Evolutionary conservation across 495 filamentous ascomycete species (phyloP).

Genomic region (Xylaria bambusicola): DNA sequence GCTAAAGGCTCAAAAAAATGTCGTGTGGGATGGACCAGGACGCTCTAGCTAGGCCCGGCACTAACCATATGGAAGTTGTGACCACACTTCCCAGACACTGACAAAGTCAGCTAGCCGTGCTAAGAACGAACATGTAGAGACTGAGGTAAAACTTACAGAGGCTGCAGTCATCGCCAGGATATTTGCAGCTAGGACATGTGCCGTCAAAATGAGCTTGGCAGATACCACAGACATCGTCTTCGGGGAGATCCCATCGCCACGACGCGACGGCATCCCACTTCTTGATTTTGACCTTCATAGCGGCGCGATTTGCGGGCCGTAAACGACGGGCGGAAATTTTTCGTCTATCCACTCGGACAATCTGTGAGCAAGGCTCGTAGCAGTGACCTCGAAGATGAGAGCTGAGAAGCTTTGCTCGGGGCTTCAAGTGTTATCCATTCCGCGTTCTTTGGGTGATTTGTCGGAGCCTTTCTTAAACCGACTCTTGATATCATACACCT

Average conservation of each 20-base stretch:
- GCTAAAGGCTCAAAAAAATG: no score
- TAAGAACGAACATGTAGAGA: not conserved
- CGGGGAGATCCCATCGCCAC: slow-evolving; percentile 97
- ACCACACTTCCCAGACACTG: slow-evolving; percentile 93
- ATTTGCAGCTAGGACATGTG: slow-evolving; percentile 97
- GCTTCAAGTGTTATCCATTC: no score
- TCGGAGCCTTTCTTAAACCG: no score
- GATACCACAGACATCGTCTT: slow-evolving; percentile 98
- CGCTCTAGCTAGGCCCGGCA: slow-evolving; percentile 5
- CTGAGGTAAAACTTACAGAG: slow-evolving; percentile 61
- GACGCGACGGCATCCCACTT: slow-evolving; percentile 92
- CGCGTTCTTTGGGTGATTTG: no score
- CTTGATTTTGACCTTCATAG: slow-evolving; percentile 92
- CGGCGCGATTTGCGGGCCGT: slow-evolving; percentile 12
- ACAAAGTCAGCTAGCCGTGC: not conserved
- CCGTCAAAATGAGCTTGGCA: slow-evolving; percentile 98
- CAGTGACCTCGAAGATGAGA: no score
- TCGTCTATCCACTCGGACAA: no score
- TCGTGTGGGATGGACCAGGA: not conserved
- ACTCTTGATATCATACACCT: no score
- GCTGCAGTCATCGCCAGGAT: slow-evolving; percentile 92
- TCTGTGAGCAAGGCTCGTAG: not conserved
- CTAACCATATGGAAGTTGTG: slow-evolving; percentile 96
- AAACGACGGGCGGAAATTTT: no score
- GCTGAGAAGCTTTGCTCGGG: no score